Conservation (phyloP, 257 asterid species). For the Solanum arcanum region DNA sequence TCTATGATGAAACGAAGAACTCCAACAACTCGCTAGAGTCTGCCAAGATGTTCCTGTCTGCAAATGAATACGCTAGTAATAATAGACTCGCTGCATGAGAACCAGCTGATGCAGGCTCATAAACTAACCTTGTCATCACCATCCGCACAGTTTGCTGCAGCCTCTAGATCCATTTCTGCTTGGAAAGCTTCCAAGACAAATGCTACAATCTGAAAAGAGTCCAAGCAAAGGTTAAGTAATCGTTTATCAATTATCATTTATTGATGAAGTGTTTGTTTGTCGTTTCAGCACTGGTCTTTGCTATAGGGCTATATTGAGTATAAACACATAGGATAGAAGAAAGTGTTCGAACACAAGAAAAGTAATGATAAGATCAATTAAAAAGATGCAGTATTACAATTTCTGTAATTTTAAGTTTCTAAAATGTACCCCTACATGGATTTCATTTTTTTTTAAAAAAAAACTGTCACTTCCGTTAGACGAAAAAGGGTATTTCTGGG, state of each 20-base stretch:
- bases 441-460: too few relatives aligned
- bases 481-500: background rate
- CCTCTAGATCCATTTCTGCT: constrained; percentile 88
- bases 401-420: background rate
- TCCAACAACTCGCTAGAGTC: background rate
- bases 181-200: constrained; percentile 98
- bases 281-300: background rate
- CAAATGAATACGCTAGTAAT: background rate
- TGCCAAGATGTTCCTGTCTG: background rate
- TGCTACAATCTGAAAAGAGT: constrained; percentile 65
- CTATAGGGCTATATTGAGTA: background rate
- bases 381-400: background rate
- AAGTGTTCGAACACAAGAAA: background rate
- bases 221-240: background rate
- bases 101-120: background rate
- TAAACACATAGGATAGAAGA: background rate
- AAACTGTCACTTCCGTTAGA: background rate
- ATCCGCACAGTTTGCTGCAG: constrained; percentile 26
- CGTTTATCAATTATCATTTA: background rate
- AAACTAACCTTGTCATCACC: constrained; percentile 44
- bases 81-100: background rate
- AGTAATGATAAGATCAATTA: background rate
- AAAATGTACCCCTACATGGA: background rate
- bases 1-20: background rate
- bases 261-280: background rate